A percentile compares a stretch with the other conserved stretches of the same genome.
phyloP scores from a whole-genome alignment of 768 basidiomycete species.

The Macrolepiota fuliginosa region DNA sequence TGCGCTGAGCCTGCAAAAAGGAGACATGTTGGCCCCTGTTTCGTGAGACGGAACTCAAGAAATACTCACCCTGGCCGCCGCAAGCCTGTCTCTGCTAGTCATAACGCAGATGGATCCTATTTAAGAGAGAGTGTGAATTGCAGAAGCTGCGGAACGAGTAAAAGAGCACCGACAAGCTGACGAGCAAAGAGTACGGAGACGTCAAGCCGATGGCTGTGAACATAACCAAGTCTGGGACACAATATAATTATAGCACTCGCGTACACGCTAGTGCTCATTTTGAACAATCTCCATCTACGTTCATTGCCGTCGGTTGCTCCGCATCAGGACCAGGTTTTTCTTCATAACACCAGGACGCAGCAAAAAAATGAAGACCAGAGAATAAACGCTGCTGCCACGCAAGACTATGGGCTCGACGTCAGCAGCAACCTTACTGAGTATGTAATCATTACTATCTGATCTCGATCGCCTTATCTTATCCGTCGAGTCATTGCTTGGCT shows the following conservation, averaged over 20 bases:
- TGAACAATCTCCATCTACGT: not conserved
- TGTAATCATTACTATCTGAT: conserved; percentile 1
- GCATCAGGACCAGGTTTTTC: not conserved
- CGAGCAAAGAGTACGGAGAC: not conserved
- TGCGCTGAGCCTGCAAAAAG: conserved; percentile 30
- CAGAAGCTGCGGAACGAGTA: not conserved
- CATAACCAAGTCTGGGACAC: not conserved
- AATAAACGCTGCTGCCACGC: not conserved
- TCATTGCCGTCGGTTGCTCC: not conserved
- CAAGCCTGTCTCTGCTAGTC: conserved; percentile 11
- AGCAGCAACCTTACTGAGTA: not conserved
- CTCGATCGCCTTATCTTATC: conserved; percentile 14
- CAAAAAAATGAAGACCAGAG: not conserved
- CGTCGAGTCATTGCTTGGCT: conserved; percentile 17
- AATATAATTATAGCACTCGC: conserved; percentile 5
- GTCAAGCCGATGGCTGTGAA: not conserved
- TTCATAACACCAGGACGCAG: not conserved
- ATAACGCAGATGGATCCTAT: not conserved
- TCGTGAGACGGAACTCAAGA: not conserved
- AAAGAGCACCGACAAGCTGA: not conserved
- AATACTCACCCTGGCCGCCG: conserved; percentile 2
- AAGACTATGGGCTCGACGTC: not conserved
- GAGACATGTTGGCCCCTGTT: not conserved
- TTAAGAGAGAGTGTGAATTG: not conserved
- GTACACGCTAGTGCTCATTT: not conserved